Evolutionary conservation across 2,329 filamentous ascomycete genomes (phyloP).

Genomic region (Trichoderma pleuroti): DNA sequence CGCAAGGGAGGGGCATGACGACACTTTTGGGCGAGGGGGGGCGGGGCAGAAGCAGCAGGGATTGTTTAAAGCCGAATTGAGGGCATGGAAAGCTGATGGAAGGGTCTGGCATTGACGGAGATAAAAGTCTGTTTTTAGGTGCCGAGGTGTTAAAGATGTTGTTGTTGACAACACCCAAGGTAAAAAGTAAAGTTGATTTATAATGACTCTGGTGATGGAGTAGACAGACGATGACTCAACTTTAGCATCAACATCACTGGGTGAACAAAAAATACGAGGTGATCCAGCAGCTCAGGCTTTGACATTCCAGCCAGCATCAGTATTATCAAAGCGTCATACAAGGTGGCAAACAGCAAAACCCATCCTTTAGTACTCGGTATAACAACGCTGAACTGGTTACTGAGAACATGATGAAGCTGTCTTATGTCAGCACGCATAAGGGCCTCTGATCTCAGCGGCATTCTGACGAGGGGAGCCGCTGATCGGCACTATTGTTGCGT

Average conservation of each 20-base stretch:
- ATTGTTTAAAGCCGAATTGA: neutral
- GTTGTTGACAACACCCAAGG: neutral
- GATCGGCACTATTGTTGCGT: neutral
- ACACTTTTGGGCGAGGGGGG: neutral
- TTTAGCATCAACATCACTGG: neutral
- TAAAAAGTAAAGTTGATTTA: neutral
- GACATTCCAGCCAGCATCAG: neutral
- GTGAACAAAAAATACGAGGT: neutral
- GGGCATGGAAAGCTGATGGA: neutral
- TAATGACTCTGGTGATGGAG: neutral
- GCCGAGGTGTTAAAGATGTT: neutral
- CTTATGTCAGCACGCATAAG: slow-evolving; percentile 7
- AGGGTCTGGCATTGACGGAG: neutral
- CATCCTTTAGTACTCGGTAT: neutral
- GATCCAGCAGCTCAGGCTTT: neutral
- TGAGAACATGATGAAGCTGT: neutral
- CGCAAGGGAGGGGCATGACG: slow-evolving; percentile 4
- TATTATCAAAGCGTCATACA: neutral
- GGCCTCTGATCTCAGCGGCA: slow-evolving; percentile 8
- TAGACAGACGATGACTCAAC: neutral
- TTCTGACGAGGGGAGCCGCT: neutral
- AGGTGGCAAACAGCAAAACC: neutral
- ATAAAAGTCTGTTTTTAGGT: neutral
- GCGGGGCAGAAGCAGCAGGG: neutral
- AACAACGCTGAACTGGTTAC: neutral